Conservation (phyloP, 148 eudicot species). For the Spergularia marina region DNA sequence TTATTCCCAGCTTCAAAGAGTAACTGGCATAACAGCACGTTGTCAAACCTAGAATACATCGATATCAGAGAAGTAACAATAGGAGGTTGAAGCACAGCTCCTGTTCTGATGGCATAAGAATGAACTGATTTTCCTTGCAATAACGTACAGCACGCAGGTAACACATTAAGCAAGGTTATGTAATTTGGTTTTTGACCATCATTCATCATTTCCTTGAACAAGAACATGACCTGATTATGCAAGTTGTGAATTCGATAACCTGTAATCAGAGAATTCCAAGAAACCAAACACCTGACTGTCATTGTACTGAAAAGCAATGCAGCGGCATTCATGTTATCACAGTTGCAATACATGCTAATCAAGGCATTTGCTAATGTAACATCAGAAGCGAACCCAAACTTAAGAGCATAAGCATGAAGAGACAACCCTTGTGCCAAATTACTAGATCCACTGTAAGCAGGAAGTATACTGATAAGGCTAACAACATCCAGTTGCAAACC, state of each 20-base stretch:
- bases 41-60: constrained; percentile 57
- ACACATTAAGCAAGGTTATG: constrained; percentile 50
- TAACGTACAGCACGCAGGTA: constrained; percentile 38
- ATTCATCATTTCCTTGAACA: constrained; percentile 40
- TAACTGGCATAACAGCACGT: constrained; percentile 34
- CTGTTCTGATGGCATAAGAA: constrained; percentile 40
- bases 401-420: constrained; percentile 50
- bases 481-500: constrained; percentile 46
- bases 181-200: constrained; percentile 44
- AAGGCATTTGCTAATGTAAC: constrained; percentile 50
- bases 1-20: constrained; percentile 48
- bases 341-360: constrained; percentile 54
- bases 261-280: constrained; percentile 69
- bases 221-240: constrained; percentile 26
- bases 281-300: constrained; percentile 39
- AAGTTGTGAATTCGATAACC: constrained; percentile 36
- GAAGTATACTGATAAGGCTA: constrained; percentile 53
- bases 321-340: constrained; percentile 40
- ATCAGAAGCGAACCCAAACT: constrained; percentile 38
- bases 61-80: constrained; percentile 58
- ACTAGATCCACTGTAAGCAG: constrained; percentile 31
- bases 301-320: constrained; percentile 36
- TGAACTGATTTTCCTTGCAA: constrained; percentile 57
- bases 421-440: constrained; percentile 44
- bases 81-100: constrained; percentile 36